Evolutionary conservation across 441 rosid genomes (phyloP), one percentile per base, ranked within the genome.

Genomic region (Manihot esculenta): DNA sequence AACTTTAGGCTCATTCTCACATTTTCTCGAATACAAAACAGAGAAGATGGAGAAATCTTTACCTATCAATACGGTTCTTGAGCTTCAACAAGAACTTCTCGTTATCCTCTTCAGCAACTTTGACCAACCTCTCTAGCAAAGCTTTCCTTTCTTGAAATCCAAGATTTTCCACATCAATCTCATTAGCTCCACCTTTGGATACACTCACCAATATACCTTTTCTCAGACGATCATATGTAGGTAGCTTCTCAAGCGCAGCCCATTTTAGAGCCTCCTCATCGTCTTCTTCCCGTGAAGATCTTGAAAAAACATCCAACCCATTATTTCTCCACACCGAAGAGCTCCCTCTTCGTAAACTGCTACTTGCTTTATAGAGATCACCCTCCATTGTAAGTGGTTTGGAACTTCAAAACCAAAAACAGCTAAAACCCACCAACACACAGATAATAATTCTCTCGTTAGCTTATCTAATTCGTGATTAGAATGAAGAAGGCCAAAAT

Each of bases 181-280:
- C 77, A 20, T 11, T 59, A 8, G 51, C 47, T 3, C 5, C 59
- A 23, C 74, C 76, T 9, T 59, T 27, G 1, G 79, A 64, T 17
- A 62, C 51, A 17, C 64, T 48, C 0, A 67, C 21, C 41, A 79
- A 71, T 35, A 79, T 72, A 9, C 82, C 82, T 53, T 66, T 79
- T 73, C 75, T 79, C 23, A 79, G 58, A 7, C 82, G 79, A 35
- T 72, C 72, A 17, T 68, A 72, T 12, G 82, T 79, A 7, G 82
- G 82, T 18, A 79, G 60, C 63, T 60, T 79, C 74, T 79, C 77
- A 53, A 79, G 64, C 10, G 72, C 76, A 42, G 79, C 82, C 82
- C 82, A 79, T 70, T 24, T 79, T 3, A 75, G 65, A 17, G 79
- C 82, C 53, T 79, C 82, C 24, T 73, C 76, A 59, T 73, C 66